Base-by-base conservation (phyloP, 2,329 filamentous ascomycete genomes). In the Pseudogymnoascus sp. region DNA sequence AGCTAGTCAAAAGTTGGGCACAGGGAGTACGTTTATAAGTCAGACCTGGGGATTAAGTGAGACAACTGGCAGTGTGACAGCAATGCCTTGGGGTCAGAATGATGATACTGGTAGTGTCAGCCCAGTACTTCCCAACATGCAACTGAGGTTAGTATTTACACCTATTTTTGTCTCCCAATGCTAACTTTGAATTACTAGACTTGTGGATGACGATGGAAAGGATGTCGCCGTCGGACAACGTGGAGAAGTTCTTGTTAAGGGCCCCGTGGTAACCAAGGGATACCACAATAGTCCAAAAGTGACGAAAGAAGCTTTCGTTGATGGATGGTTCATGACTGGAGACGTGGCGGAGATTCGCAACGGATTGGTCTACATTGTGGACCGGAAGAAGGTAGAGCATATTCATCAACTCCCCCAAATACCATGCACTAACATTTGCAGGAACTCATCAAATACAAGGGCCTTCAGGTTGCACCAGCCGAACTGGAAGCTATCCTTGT, bases 41-140 rank as follows among this genome's bases (percentile, higher is more conserved):
- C 65, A 67, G 39, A 64, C 62, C 7, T 95, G 89, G 88, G 91
- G 91, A 4, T 93, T 95, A 90, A 94, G 90, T 1, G 90, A 94
- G 71, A 75, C 81, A 2, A 94, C 90, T 0, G 93, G 90, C 72
- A 85, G 87, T 0, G 78, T 82, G 16, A 79, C 89, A 11, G 79
- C 79, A 7, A 91, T 85, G 80, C 78, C 88, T 64, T 81, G 85
- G 0, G 75, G 69, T 1, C 71, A 81, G 61, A 72, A 69, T 4
- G 74, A 73, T 3, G 64, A 70, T 2, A 75, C 76, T 28, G 73
- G 71, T 67, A 78, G 67, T 62, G 88, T 92, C 1, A 89, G 88
- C 59, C 84, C 89, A 71, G 70, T 90, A 20, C 78, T 82, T 64
- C 80, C 90, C 18, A 94, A 92, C 69, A 84, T 82, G 47, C 47